Evolutionary conservation across 768 basidiomycete genomes (phyloP).

Genomic region (Hericium erinaceus): DNA sequence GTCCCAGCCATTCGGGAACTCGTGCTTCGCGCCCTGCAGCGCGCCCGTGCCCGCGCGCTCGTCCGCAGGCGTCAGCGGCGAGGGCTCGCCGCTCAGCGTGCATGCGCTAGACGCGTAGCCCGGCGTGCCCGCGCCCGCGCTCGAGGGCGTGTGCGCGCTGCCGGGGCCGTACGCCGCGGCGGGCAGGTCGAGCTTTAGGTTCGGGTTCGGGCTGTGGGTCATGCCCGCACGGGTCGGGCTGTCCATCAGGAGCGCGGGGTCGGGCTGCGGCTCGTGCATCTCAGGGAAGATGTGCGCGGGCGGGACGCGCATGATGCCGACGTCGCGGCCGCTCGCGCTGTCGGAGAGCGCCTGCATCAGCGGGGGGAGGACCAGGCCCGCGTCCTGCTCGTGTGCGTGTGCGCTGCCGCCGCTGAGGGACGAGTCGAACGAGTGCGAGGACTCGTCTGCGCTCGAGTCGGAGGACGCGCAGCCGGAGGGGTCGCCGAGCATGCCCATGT

Average conservation of each 20-base stretch:
- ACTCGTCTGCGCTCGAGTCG: neutral
- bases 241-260: conserved; percentile 7
- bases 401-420: no score
- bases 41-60: neutral
- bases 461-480: neutral
- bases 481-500: neutral
- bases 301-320: neutral
- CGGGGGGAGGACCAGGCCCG: neutral
- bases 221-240: neutral
- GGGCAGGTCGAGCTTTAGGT: neutral
- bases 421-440: no score
- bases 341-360: neutral
- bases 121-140: neutral
- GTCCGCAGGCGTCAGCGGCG: conserved; percentile 1
- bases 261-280: conserved; percentile 1
- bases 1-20: neutral
- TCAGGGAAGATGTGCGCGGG: neutral
- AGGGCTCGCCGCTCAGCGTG: neutral
- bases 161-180: neutral
- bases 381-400: neutral
- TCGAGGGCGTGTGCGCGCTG: neutral
- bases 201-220: neutral
- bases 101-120: neutral
- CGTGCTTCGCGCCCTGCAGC: neutral
- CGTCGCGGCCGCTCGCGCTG: neutral